A percentile compares a stretch with the other conserved stretches of the same genome.
These are phyloP conservation scores for Heterobasidion parviporum DNA, from an alignment of 1,284 basidiomycete genomes.

Conservation along the genomic window DNA sequence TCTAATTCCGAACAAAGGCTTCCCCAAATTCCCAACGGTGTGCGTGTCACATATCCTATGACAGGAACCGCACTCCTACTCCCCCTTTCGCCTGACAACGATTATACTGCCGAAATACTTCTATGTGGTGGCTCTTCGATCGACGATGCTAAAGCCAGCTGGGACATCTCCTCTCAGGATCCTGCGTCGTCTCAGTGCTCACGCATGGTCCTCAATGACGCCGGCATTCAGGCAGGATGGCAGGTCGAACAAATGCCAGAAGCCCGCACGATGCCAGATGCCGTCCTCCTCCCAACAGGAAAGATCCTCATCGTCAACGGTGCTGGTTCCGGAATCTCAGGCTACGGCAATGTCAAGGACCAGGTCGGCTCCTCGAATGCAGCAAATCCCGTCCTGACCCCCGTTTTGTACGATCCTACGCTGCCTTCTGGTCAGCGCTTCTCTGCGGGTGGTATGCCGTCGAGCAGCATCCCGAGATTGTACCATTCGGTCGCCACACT, in stretches of 20 bases:
- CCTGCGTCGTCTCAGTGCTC: conserved; percentile 68
- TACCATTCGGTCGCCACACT: conserved; percentile 79
- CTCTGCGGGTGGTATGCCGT: conserved; percentile 50
- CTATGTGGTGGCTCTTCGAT: conserved; percentile 73
- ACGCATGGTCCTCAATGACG: conserved; percentile 55
- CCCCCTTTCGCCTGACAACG: conserved; percentile 55
- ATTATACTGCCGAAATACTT: conserved; percentile 63
- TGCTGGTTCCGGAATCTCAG: conserved; percentile 67
- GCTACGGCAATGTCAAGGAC: conserved; percentile 72
- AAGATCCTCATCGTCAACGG: conserved; percentile 73
- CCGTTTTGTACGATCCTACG: conserved; percentile 69
- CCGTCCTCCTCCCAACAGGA: conserved; percentile 77
- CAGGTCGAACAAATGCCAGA: conserved; percentile 66
- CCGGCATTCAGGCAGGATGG: conserved; percentile 68
- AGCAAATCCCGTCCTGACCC: conserved; percentile 65
- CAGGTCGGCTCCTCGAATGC: conserved; percentile 75
- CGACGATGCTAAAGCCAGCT: conserved; percentile 51
- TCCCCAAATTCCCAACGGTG: conserved; percentile 68
- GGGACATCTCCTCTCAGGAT: conserved; percentile 60
- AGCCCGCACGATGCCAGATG: conserved; percentile 71
- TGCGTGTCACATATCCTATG: conserved; percentile 80
- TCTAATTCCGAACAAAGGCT: conserved; percentile 56
- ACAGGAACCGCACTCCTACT: conserved; percentile 65
- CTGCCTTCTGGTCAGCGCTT: conserved; percentile 57
- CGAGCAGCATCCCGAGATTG: conserved; percentile 67